Evolutionary conservation across 2,329 filamentous ascomycete genomes (phyloP).

Genomic region (Epichloe amarillans): DNA sequence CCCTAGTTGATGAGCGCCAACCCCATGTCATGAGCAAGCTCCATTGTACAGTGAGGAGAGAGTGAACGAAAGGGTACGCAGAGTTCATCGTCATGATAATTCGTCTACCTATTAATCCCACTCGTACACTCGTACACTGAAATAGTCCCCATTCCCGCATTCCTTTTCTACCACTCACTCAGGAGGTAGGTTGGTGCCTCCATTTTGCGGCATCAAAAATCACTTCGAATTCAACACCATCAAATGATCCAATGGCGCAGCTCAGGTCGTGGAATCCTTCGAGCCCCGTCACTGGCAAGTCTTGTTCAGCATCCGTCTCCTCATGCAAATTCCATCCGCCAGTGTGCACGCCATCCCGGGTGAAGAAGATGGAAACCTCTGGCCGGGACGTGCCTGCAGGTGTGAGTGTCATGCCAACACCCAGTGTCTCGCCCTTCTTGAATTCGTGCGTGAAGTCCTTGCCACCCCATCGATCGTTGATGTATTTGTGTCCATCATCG

Average conservation of each 20-base stretch:
- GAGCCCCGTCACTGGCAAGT: conserved; percentile 50
- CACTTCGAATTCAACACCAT: conserved; percentile 54
- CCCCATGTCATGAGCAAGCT: too few species aligned
- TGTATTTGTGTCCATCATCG: conserved; percentile 64
- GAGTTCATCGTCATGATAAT: too few species aligned
- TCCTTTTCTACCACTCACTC: too few species aligned
- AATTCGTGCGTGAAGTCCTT: conserved; percentile 54
- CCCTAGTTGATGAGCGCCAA: too few species aligned
- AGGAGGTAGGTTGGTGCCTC: conserved; percentile 28
- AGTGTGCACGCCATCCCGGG: conserved; percentile 45
- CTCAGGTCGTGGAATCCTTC: conserved; percentile 60
- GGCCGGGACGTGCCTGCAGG: conserved; percentile 17
- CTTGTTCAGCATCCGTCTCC: conserved; percentile 51
- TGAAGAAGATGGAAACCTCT: conserved; percentile 47
- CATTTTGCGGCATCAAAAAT: conserved; percentile 47
- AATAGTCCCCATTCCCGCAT: too few species aligned
- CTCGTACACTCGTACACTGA: too few species aligned
- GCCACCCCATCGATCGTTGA: conserved; percentile 64
- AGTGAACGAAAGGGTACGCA: too few species aligned
- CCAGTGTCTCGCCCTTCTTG: conserved; percentile 50
- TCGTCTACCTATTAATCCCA: too few species aligned
- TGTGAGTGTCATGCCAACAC: conserved; percentile 55
- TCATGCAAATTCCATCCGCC: conserved; percentile 63
- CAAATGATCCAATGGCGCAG: conserved; percentile 58
- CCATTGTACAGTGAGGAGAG: too few species aligned